Evolutionary conservation across 2,329 filamentous ascomycete species (phyloP), one percentile per base, ranked within the genome.

Genomic region (Cladosporium cucumerinum): DNA sequence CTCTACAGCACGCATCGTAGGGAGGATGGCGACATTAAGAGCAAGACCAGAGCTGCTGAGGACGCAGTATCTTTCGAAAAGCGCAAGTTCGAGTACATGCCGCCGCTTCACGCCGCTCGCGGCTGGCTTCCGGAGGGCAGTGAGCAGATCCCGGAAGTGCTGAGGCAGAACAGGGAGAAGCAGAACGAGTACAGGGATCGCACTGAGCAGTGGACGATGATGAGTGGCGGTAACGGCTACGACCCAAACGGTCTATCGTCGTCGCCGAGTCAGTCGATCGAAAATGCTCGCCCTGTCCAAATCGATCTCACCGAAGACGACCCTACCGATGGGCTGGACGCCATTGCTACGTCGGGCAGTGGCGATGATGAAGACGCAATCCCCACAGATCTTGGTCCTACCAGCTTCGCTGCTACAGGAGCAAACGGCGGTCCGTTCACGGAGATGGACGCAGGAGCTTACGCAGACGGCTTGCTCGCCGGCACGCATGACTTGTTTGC

Each of bases 11-110:
- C 25, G 11, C 46, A 12, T 21, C 48, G 28, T 18, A 43, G 34
- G 23, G 57, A 48, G 49, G 34, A 65, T 3, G 58, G 28, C 43
- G 49, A 30, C 21, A 49, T 59, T 28, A 65, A 55, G 30, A 57
- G 61, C 23, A 30, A 32, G 52, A 63, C 34, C 34, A 43, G 0
- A 54, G 72, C 3, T 21, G 73, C 77, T 28, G 69, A 69, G 8
- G 36, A 69, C 0, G 70, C 18, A 8, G 51, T 39, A 55, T 69
- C 30, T 4, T 66, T 55, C 49, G 59, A 61, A 2, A 18, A 55
- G 14, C 36, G 36, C 26, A 62, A 54, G 23, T 66, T 66, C 49
- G 43, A 61, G 14, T 68, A 68, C 49, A 46, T 55, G 60, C 71
- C 70, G 18, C 70, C 70, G 36, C 16, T 36, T 5, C 69, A 69